Percentiles rank a stretch among this genome's conserved stretches.
These are phyloP conservation scores for Aspergillus sp. DNA, from an alignment of 2,329 filamentous ascomycete species.

Conservation along the genomic window DNA sequence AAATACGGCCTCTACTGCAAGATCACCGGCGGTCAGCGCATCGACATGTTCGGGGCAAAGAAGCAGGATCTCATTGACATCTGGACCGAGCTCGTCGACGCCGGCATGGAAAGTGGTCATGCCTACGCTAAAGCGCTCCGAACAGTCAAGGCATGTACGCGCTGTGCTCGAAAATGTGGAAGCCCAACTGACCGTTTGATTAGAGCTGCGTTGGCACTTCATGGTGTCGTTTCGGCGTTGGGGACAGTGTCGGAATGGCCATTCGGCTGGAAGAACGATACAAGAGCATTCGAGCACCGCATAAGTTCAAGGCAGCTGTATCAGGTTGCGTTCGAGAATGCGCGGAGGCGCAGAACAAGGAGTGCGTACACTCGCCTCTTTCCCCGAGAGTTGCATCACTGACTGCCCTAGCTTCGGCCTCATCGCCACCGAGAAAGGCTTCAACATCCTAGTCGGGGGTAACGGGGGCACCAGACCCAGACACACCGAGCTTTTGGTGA, in stretches of 20 bases:
- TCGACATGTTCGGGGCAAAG: slow-evolving; percentile 85
- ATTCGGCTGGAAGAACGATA: slow-evolving; percentile 81
- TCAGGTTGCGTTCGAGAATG: slow-evolving; percentile 89
- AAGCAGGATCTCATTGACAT: slow-evolving; percentile 78
- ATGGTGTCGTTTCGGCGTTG: slow-evolving; percentile 83
- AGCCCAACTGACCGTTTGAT: slow-evolving; percentile 5
- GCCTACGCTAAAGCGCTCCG: slow-evolving; percentile 82
- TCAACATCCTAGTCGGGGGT: slow-evolving; percentile 83
- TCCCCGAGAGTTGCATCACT: slow-evolving; percentile 1
- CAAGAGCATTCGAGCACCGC: slow-evolving; percentile 79
- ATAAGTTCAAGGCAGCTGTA: slow-evolving; percentile 86
- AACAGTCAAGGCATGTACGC: slow-evolving; percentile 57
- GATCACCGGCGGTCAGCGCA: slow-evolving; percentile 83
- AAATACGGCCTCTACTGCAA: slow-evolving; percentile 81
- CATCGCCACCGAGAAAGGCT: slow-evolving; percentile 85
- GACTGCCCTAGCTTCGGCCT: slow-evolving; percentile 59
- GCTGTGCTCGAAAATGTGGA: background rate
- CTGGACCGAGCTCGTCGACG: slow-evolving; percentile 70
- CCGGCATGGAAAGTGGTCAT: slow-evolving; percentile 82
- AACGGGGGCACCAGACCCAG: slow-evolving; percentile 80
- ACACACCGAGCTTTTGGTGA: slow-evolving; percentile 74
- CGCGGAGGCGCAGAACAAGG: slow-evolving; percentile 85
- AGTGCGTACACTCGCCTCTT: slow-evolving; percentile 42
- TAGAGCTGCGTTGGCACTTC: slow-evolving; percentile 77
- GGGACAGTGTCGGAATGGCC: slow-evolving; percentile 85